Conservation (phyloP, 1,139 yeast species). For the Candida labiduridarum region DNA sequence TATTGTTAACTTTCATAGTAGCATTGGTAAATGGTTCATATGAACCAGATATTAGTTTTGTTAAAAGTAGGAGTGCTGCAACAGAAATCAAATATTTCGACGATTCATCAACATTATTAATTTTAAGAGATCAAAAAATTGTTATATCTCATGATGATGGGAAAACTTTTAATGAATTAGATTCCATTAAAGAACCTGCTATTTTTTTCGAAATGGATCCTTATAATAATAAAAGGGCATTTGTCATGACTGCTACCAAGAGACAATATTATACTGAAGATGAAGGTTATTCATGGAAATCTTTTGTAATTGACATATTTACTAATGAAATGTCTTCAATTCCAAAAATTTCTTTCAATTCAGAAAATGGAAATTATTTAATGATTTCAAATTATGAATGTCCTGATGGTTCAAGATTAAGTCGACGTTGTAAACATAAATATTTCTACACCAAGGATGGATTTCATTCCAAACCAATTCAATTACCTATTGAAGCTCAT, state of each 20-base stretch:
- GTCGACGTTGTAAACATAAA: constrained; percentile 34
- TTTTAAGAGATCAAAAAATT: constrained; percentile 33
- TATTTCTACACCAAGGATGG: constrained; percentile 57
- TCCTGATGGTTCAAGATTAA: constrained; percentile 22
- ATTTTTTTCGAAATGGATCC: constrained; percentile 45
- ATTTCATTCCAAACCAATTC: constrained; percentile 44
- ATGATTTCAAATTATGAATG: constrained; percentile 45
- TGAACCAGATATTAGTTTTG: constrained; percentile 22
- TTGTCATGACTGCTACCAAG: constrained; percentile 43
- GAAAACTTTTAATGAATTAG: constrained; percentile 46
- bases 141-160: constrained; percentile 62
- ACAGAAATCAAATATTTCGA: constrained; percentile 48
- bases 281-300: constrained; percentile 59
- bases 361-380: constrained; percentile 40
- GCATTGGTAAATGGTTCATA: constrained; percentile 3
- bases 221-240: constrained; percentile 49
- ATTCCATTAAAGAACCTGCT: constrained; percentile 30
- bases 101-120: constrained; percentile 54
- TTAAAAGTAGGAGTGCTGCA: constrained; percentile 16
- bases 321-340: constrained; percentile 14
- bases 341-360: constrained; percentile 38
- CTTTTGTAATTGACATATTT: constrained; percentile 32
- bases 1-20: constrained; percentile 2
- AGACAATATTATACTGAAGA: constrained; percentile 57
- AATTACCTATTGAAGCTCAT: constrained; percentile 32